Percentiles rank a stretch among this genome's conserved stretches.
phyloP scores from a whole-genome alignment of 208 protist species.

The Phytomonas serpens region DNA sequence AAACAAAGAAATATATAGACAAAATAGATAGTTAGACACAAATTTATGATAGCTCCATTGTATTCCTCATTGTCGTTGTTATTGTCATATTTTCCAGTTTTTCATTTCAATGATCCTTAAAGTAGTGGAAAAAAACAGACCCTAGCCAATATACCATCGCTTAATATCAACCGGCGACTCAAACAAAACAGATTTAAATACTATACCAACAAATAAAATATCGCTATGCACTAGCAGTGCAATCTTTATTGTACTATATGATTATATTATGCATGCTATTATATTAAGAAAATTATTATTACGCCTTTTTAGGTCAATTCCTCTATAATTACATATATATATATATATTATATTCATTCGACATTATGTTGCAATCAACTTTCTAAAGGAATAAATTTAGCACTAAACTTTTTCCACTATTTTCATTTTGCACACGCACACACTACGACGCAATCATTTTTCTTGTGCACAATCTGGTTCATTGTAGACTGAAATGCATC shows the following conservation, averaged over 20 bases:
- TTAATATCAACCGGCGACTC: background rate
- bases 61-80: background rate
- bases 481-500: slow-evolving; percentile 38
- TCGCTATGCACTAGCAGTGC: background rate
- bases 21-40: background rate
- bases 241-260: background rate
- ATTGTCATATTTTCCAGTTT: background rate
- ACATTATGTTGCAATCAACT: background rate
- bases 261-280: background rate
- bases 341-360: background rate
- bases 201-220: background rate
- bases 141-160: background rate
- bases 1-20: background rate
- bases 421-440: background rate
- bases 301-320: background rate
- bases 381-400: background rate
- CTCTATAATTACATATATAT: background rate
- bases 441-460: background rate
- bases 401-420: background rate
- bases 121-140: background rate
- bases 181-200: background rate
- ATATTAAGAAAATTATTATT: background rate
- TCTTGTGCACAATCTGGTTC: slow-evolving; percentile 33
- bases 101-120: background rate
- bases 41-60: background rate